phyloP scores from a whole-genome alignment of 169 alveolate genomes.

The Plasmodium coatneyi region DNA sequence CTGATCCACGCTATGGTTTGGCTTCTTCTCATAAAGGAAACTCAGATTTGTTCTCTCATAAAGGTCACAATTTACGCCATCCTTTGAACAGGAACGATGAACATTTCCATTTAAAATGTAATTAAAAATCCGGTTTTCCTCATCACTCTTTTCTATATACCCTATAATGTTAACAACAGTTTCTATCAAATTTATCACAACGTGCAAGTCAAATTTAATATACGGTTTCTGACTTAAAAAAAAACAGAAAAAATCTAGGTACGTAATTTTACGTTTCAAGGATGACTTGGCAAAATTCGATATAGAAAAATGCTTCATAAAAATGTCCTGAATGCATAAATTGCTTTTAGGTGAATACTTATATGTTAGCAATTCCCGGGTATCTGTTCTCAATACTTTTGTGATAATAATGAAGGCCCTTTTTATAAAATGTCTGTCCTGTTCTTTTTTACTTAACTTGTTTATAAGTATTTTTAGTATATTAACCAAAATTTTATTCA shows the following conservation, averaged over 20 bases:
- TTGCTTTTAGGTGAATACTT: constrained; percentile 7
- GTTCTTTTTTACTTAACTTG: constrained; percentile 24
- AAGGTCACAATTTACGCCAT: background rate
- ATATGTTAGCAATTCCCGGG: constrained; percentile 27
- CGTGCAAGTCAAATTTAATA: constrained; percentile 3
- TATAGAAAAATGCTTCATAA: constrained; percentile 33
- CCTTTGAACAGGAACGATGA: background rate
- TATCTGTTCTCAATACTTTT: constrained; percentile 35
- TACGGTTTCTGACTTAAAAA: constrained; percentile 36
- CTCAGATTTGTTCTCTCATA: background rate
- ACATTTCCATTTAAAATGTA: constrained; percentile 18
- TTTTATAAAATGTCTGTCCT: constrained; percentile 44
- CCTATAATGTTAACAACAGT: constrained; percentile 21
- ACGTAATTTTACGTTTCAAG: constrained; percentile 32
- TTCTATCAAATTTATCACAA: constrained; percentile 19
- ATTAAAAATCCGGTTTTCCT: background rate
- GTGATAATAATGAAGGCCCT: constrained; percentile 49
- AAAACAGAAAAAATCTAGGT: constrained; percentile 50
- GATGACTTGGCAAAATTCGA: constrained; percentile 28
- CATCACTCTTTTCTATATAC: constrained; percentile 31
- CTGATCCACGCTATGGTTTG: background rate
- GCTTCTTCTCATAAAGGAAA: background rate
- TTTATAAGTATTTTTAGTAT: constrained; percentile 42
- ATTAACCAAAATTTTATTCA: constrained; percentile 27
- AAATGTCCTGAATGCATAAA: constrained; percentile 8